Evolutionary conservation across 2,329 filamentous ascomycete species (phyloP).

Genomic region (Chrysosporium queenslandicum): DNA sequence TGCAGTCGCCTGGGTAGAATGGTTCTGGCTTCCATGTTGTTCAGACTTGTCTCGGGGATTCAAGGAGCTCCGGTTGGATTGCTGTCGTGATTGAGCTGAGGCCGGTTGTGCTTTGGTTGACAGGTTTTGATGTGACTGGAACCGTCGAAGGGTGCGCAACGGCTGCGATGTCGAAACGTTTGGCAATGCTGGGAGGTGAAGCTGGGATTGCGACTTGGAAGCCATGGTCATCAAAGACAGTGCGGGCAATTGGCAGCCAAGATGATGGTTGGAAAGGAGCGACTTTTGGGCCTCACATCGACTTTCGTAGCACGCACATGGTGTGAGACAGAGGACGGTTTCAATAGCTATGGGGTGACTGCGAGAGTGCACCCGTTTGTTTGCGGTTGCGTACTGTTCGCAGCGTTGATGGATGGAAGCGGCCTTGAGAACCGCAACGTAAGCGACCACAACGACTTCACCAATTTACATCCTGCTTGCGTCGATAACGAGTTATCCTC

Average conservation of each 20-base stretch:
- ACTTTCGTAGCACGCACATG: not conserved
- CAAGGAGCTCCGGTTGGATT: conserved; percentile 25
- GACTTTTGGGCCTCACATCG: not conserved
- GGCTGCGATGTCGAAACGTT: conserved; percentile 54
- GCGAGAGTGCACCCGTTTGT: too few relatives aligned
- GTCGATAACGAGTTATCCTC: too few relatives aligned
- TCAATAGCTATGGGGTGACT: too few relatives aligned
- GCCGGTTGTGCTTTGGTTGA: conserved; percentile 48
- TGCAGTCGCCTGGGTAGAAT: conserved; percentile 20
- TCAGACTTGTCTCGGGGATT: conserved; percentile 17
- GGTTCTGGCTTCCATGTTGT: conserved; percentile 16
- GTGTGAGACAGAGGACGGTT: too few relatives aligned
- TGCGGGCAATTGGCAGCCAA: not conserved
- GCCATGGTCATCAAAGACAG: not conserved
- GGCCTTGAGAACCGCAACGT: too few relatives aligned
- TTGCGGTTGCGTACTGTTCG: too few relatives aligned
- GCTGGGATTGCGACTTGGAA: conserved; percentile 13
- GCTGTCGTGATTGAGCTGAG: conserved; percentile 53
- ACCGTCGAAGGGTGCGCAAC: conserved; percentile 55
- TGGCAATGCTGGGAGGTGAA: conserved; percentile 11
- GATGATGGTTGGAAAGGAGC: too few relatives aligned
- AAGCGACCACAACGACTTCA: too few relatives aligned
- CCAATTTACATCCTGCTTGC: too few relatives aligned
- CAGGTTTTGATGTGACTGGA: conserved; percentile 62
- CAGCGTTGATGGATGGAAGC: too few relatives aligned